Evolutionary conservation across 2,329 filamentous ascomycete genomes (phyloP), one percentile per base, ranked within the genome.

Genomic region (Sporothrix inflata): DNA sequence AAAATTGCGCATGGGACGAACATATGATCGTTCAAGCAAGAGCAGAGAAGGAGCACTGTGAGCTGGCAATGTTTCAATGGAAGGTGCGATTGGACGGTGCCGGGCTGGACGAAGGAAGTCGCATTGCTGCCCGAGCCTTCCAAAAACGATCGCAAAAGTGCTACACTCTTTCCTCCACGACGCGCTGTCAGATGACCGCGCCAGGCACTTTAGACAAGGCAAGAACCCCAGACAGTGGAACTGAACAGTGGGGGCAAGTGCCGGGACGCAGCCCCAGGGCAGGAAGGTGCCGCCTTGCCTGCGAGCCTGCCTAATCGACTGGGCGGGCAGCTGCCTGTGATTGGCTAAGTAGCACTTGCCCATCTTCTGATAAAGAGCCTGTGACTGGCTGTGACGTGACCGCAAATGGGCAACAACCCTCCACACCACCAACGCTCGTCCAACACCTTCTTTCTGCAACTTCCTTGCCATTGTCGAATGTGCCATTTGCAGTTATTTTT

Each of bases 331-430:
- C 11, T 30, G 14, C 63, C 53, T 60, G 24, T 72, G 71, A 72
- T 72, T 73, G 68, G 68, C 51, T 53, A 3, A 11, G 47, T 67
- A 70, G 38, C 49, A 6, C 24, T 21, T 38, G 27, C 12, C 40
- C n/a, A 1, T 24, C 49, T 11, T 40, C 47, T 57, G 69, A 63
- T 65, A 30, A 61, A 53, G 27, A 11, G 45, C 71, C 67, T 72
- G 57, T 66, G 68, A 70, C 71, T 70, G 21, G 34, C 60, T 53
- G 71, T 73, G 71, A 73, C 71, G 71, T 73, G 71, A 73, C 71
- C 60, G 21, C 45, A 34, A 65, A 38, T 45, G 45, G 24, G 38
- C 38, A 42, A 45, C 45, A 55, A 14, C 45, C n/a, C 40, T 53
- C n/a, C 30, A 27, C 51, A 42, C 51, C 49, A 12, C 11, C 34